Conservation (phyloP, 169 alveolate species). For the Theileria equi region DNA sequence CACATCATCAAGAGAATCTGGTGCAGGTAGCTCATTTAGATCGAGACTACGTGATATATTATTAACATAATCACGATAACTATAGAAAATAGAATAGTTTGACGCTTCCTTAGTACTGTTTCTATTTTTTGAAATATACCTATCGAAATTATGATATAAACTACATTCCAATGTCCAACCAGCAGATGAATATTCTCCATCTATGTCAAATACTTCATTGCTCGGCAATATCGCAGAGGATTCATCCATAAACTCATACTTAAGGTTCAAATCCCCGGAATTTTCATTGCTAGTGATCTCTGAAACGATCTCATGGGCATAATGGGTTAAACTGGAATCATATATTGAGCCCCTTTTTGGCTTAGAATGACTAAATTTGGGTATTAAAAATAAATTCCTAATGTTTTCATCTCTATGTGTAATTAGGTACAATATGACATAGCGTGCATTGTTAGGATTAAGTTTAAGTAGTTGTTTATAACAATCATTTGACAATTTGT, state of each 20-base stretch:
- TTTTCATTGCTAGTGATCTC: no score
- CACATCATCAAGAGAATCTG: neutral
- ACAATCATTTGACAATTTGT: conserved; percentile 18
- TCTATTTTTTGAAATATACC: conserved; percentile 5
- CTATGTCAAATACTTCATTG: conserved; percentile 44
- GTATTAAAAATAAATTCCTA: conserved; percentile 14
- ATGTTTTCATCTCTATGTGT: conserved; percentile 24
- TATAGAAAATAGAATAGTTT: conserved; percentile 8
- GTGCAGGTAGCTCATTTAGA: conserved; percentile 1
- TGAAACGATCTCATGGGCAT: neutral
- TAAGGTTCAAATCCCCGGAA: no score
- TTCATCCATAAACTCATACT: neutral
- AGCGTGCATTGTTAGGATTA: conserved; percentile 40
- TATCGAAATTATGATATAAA: conserved; percentile 12
- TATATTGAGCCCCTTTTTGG: neutral
- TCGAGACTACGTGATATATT: conserved; percentile 8
- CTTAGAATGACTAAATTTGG: neutral
- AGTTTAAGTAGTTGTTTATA: conserved; percentile 11
- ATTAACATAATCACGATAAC: conserved; percentile 10
- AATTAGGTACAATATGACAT: conserved; percentile 8
- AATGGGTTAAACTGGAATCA: neutral
- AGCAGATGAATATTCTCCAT: conserved; percentile 32
- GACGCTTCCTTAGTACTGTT: neutral
- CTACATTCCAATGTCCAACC: conserved; percentile 33
- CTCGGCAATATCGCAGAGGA: conserved; percentile 23